Percentiles rank a stretch among this genome's conserved stretches.
These are phyloP conservation scores for Trichoderma reesei DNA, from an alignment of 495 filamentous ascomycete species.

Conservation along the genomic window DNA sequence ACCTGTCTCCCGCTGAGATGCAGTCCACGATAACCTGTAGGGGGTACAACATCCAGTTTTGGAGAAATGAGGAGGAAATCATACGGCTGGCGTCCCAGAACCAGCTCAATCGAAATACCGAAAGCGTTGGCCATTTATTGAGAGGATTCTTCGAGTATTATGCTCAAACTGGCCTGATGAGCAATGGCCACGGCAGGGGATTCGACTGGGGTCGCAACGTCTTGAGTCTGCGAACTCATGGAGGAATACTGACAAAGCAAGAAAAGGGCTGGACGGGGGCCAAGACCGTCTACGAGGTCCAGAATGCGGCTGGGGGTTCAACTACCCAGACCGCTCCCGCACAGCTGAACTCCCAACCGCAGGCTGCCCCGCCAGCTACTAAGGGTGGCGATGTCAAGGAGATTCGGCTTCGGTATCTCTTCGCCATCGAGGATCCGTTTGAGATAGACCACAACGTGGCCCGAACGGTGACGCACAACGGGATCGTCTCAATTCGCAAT, in stretches of 20 bases:
- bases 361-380: neutral
- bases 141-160: conserved; percentile 78
- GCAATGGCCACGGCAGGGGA: conserved; percentile 27
- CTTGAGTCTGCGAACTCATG: conserved; percentile 58
- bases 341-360: neutral
- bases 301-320: conserved; percentile 4
- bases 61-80: conserved; percentile 57
- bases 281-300: conserved; percentile 39
- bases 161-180: conserved; percentile 41
- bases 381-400: conserved; percentile 42
- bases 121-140: conserved; percentile 55
- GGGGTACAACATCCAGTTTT: conserved; percentile 55
- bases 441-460: conserved; percentile 77
- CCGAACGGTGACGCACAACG: conserved; percentile 65
- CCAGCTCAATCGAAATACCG: conserved; percentile 47
- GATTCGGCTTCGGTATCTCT: conserved; percentile 66
- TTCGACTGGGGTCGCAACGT: conserved; percentile 67
- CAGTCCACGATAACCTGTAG: conserved; percentile 36
- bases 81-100: conserved; percentile 37
- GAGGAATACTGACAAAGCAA: conserved; percentile 57
- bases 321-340: neutral
- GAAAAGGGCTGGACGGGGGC: conserved; percentile 72
- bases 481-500: conserved; percentile 64
- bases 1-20: conserved; percentile 30
- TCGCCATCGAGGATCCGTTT: conserved; percentile 83